Conservation (phyloP, 1,284 basidiomycete species). For the Wolfiporia cocos region DNA sequence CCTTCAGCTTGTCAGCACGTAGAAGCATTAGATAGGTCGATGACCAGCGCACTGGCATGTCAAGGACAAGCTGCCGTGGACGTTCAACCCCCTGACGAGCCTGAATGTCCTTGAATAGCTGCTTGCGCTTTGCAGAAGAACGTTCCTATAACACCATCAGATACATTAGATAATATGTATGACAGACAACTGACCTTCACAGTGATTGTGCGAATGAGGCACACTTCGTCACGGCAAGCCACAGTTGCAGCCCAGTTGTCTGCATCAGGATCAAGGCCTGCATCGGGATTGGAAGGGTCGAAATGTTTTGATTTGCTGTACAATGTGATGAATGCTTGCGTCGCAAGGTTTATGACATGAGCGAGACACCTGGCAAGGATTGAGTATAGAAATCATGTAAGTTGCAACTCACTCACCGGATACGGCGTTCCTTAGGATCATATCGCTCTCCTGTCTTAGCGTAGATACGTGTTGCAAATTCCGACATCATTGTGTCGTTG, state of each 20-base stretch:
- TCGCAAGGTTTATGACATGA: slow-evolving; percentile 11
- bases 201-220: slow-evolving; percentile 1
- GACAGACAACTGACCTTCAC: slow-evolving; percentile 5
- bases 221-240: slow-evolving; percentile 5
- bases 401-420: not conserved
- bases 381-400: not conserved
- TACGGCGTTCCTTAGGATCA: not conserved
- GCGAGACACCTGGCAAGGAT: slow-evolving; percentile 8
- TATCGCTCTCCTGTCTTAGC: not conserved
- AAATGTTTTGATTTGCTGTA: slow-evolving; percentile 8
- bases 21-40: slow-evolving; percentile 2
- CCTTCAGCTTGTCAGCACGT: not conserved
- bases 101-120: slow-evolving; percentile 2
- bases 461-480: slow-evolving; percentile 12
- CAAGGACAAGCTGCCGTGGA: slow-evolving; percentile 4
- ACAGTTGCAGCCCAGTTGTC: not conserved
- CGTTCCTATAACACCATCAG: slow-evolving; percentile 1
- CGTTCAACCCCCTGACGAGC: not conserved
- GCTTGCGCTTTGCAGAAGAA: slow-evolving; percentile 6
- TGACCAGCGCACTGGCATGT: slow-evolving; percentile 5
- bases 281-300: slow-evolving; percentile 6
- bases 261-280: not conserved
- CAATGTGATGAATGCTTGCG: slow-evolving; percentile 5
- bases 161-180: not conserved
- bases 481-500: slow-evolving; percentile 27